Percentiles rank a stretch among this genome's conserved stretches.
Conservation (phyloP, 1,284 basidiomycete genomes). For the Ganoderma lucidum region DNA sequence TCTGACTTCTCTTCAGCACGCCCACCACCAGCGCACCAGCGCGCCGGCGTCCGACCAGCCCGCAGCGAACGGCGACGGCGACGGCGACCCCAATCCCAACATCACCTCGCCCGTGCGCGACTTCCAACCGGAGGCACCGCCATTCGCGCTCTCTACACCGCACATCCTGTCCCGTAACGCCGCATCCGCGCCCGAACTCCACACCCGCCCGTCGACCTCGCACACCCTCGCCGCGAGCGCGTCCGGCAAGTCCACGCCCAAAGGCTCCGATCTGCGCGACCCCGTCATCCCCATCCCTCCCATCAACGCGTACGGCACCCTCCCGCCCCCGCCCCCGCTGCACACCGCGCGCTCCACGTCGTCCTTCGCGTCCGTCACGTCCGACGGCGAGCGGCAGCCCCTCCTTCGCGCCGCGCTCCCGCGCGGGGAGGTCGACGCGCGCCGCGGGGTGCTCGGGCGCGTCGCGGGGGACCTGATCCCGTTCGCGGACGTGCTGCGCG, state of each 20-base stretch:
- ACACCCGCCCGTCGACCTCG: background rate
- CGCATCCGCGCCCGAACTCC: background rate
- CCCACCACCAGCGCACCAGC: slow-evolving; percentile 14
- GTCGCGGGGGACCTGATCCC: slow-evolving; percentile 43
- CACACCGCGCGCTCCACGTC: slow-evolving; percentile 17
- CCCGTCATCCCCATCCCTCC: slow-evolving; percentile 54
- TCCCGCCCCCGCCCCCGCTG: slow-evolving; percentile 33
- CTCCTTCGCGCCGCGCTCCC: slow-evolving; percentile 36
- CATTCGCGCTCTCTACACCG: background rate
- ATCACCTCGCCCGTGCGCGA: slow-evolving; percentile 11
- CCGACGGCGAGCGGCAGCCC: slow-evolving; percentile 28
- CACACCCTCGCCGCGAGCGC: background rate
- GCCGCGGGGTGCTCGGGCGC: slow-evolving; percentile 31
- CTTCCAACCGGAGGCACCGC: slow-evolving; percentile 20
- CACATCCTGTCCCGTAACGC: background rate
- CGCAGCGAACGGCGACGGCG: background rate
- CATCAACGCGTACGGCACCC: slow-evolving; percentile 58
- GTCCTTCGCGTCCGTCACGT: slow-evolving; percentile 23
- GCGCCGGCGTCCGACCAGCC: background rate
- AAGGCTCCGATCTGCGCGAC: slow-evolving; percentile 19
- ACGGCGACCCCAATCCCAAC: background rate
- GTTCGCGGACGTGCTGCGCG: slow-evolving; percentile 31
- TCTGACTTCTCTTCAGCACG: slow-evolving; percentile 26
- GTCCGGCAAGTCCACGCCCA: background rate
- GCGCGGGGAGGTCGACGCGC: background rate